phyloP scores from a whole-genome alignment of 768 basidiomycete species.

The Suillus alpinus region DNA sequence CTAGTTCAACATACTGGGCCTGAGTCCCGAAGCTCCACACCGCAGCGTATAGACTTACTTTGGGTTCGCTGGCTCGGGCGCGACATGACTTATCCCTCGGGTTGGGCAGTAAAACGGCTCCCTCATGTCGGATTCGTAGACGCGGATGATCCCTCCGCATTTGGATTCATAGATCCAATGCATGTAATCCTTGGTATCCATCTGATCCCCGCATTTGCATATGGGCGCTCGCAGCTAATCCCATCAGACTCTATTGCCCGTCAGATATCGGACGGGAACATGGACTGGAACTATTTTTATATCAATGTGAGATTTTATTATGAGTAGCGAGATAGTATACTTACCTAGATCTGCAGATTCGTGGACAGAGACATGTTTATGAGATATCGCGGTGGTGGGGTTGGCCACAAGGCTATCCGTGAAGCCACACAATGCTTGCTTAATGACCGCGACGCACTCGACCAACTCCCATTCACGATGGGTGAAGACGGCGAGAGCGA shows the following conservation, averaged over 20 bases:
- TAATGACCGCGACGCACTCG: background rate
- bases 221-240: slow-evolving; percentile 15
- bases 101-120: slow-evolving; percentile 27
- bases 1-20: background rate
- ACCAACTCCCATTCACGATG: no score
- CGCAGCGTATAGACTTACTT: slow-evolving; percentile 34
- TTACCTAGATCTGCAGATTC: no score
- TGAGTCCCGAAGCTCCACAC: background rate
- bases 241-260: background rate
- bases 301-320: slow-evolving; percentile 20
- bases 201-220: slow-evolving; percentile 39
- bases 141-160: slow-evolving; percentile 26
- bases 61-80: slow-evolving; percentile 40
- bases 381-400: slow-evolving; percentile 28
- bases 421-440: background rate
- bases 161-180: slow-evolving; percentile 45
- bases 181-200: slow-evolving; percentile 38
- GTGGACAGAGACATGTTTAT: no score
- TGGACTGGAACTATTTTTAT: slow-evolving; percentile 19
- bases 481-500: no score
- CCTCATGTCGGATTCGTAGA: slow-evolving; percentile 40
- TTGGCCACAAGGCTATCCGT: slow-evolving; percentile 24
- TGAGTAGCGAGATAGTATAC: no score
- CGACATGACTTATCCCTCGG: slow-evolving; percentile 22
- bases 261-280: slow-evolving; percentile 28